Base-by-base conservation (phyloP, 148 eudicot genomes). In the Rhododendron vialii region DNA sequence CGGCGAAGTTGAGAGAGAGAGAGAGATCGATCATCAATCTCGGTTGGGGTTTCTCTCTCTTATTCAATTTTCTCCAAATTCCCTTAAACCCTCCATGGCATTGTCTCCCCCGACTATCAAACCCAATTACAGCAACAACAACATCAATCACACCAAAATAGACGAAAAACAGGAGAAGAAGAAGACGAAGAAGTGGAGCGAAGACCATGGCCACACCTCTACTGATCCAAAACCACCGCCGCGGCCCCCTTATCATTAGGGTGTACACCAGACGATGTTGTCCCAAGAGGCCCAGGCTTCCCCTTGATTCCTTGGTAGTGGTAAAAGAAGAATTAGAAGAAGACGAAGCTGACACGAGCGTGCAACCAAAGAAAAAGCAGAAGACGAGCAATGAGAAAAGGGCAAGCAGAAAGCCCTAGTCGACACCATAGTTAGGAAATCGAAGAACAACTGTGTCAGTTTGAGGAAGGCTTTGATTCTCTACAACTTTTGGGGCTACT, bases 381-480 rank as follows among this genome's bases (percentile, higher is more conserved):
- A 36, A 20, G 47, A 35, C 2, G 38, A 36, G 38, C 38, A 36
- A 36, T 36, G 38, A 36, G 38, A 36, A 36, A 91, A 86, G 85
- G 87, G 74, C 90, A 88, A 88, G 89, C 87, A 78, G 50, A 85
- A 81, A 1, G 94, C 91, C 86, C 86, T 89, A 48, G 83, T 79
- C 50, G 89, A 83, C 69, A 28, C 71, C 71, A 8, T 3, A 4
- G 59, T 17, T 13, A 4, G 3, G 59, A 53, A 53, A 13, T 53
- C 14, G 59, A 14, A 53, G 59, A 53, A 53, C 14, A 15, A 53
- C 4, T 53, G 59, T 2, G 18, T 48, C 8, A 10, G 13, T 48
- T 48, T 48, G 10, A 48, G 51, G 51, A 43, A 36, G 43, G 43
- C 6, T 41, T 41, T 41, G 7, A 41, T 41, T 41, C 43, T 41